Percentiles rank a stretch among this genome's conserved stretches.
phyloP scores from a whole-genome alignment of 73 alveolate species.

The Paramecium pentaurelia region DNA sequence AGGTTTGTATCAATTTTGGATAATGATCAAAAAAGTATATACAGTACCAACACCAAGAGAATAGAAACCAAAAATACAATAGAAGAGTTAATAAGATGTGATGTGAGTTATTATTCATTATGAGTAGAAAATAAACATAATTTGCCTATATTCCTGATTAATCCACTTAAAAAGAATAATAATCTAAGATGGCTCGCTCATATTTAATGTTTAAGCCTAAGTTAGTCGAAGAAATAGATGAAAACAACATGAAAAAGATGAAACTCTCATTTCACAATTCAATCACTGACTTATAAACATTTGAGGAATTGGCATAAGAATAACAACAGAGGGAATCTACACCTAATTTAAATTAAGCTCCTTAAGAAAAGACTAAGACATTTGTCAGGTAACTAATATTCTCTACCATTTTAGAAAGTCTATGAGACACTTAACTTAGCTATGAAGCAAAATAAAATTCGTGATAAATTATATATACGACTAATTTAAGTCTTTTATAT shows the following conservation, averaged over 20 bases:
- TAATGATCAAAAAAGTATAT: not conserved
- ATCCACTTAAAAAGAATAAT: not conserved
- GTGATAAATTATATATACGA: not conserved
- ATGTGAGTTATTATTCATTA: not conserved
- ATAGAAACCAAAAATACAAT: not conserved
- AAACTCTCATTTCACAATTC: conserved; percentile 4
- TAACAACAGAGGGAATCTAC: not conserved
- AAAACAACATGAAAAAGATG: not conserved
- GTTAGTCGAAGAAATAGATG: conserved; percentile 5
- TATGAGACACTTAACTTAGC: conserved; percentile 8
- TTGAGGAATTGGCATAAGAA: not conserved
- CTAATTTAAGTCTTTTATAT: conserved; percentile 40
- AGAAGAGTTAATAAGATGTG: not conserved
- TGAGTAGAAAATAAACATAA: not conserved
- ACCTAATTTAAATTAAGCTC: not conserved
- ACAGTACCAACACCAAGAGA: conserved; percentile 1
- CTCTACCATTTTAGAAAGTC: not conserved
- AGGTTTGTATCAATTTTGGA: not conserved
- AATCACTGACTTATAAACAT: not conserved
- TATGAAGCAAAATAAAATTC: not conserved
- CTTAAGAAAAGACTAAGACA: conserved; percentile 15
- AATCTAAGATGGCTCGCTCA: not conserved
- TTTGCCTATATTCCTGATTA: not conserved
- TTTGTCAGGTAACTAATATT: not conserved
- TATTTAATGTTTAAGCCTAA: conserved; percentile 20